Percentiles rank a stretch among this genome's conserved stretches.
phyloP scores from a whole-genome alignment of 2,329 filamentous ascomycete species.

The Pseudomassariella vexata region DNA sequence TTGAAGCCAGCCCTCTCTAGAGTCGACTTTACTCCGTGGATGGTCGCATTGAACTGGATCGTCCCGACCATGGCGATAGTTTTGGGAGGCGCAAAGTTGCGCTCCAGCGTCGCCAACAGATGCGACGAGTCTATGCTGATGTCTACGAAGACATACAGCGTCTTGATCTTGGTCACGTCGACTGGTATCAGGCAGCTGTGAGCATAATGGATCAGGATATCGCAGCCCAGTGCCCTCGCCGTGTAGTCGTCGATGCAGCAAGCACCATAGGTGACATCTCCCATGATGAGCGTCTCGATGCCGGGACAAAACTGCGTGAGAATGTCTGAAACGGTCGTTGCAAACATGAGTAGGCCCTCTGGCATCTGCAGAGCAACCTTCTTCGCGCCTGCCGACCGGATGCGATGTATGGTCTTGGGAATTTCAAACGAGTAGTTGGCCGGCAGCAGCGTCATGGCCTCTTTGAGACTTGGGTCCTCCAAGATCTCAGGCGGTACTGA shows the following conservation, averaged over 20 bases:
- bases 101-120: constrained; percentile 76
- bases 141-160: constrained; percentile 95
- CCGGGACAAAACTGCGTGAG: constrained; percentile 89
- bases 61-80: constrained; percentile 91
- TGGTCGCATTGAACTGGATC: constrained; percentile 97
- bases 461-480: constrained; percentile 78
- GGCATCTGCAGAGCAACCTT: constrained; percentile 95
- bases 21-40: constrained; percentile 74
- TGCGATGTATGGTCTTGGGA: constrained; percentile 94
- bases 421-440: constrained; percentile 99
- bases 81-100: constrained; percentile 81
- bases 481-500: constrained; percentile 85
- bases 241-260: constrained; percentile 99
- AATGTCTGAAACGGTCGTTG: constrained; percentile 96
- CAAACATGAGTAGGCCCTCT: constrained; percentile 89
- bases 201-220: constrained; percentile 92
- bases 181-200: constrained; percentile 96
- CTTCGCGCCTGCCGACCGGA: constrained; percentile 72
- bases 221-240: constrained; percentile 86
- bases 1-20: constrained; percentile 81
- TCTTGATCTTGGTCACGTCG: constrained; percentile 94
- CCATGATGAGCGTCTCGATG: constrained; percentile 94
- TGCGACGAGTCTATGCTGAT: constrained; percentile 92
- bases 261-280: constrained; percentile 95
- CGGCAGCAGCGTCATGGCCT: constrained; percentile 79